phyloP scores from a whole-genome alignment of 345 rosid genomes.

The Mallotus nudiflorus region DNA sequence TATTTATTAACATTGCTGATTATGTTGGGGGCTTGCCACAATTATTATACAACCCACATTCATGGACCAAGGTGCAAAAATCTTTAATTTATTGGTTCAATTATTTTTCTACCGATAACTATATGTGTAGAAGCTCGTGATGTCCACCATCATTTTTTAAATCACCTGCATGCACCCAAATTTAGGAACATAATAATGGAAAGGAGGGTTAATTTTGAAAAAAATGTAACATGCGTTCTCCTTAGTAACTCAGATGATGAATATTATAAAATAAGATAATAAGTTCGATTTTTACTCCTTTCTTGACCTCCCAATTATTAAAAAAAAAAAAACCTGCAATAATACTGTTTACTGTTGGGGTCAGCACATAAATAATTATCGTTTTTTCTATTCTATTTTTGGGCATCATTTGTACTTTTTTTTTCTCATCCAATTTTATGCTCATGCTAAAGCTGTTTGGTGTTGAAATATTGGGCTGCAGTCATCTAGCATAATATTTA shows the following conservation, averaged over 20 bases:
- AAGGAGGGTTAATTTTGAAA: too few relatives aligned
- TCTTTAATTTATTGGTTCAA: neutral
- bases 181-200: too few relatives aligned
- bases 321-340: too few relatives aligned
- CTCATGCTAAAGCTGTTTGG: neutral
- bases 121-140: neutral
- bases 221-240: too few relatives aligned
- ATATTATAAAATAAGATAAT: too few relatives aligned
- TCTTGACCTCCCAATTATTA: too few relatives aligned
- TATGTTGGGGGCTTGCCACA: slow-evolving; percentile 28
- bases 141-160: too few relatives aligned
- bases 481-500: slow-evolving; percentile 23
- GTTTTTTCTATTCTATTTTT: neutral
- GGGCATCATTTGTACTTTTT: neutral
- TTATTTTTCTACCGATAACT: neutral
- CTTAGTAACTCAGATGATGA: too few relatives aligned
- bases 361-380: too few relatives aligned
- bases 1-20: slow-evolving; percentile 8
- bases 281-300: too few relatives aligned
- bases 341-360: too few relatives aligned
- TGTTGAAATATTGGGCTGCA: neutral
- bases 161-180: too few relatives aligned
- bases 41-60: slow-evolving; percentile 6
- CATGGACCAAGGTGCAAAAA: slow-evolving; percentile 35
- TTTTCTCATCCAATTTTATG: neutral